Evolutionary conservation across 2,329 filamentous ascomycete species (phyloP).

Genomic region (Tolypocladium cylindrosporum): DNA sequence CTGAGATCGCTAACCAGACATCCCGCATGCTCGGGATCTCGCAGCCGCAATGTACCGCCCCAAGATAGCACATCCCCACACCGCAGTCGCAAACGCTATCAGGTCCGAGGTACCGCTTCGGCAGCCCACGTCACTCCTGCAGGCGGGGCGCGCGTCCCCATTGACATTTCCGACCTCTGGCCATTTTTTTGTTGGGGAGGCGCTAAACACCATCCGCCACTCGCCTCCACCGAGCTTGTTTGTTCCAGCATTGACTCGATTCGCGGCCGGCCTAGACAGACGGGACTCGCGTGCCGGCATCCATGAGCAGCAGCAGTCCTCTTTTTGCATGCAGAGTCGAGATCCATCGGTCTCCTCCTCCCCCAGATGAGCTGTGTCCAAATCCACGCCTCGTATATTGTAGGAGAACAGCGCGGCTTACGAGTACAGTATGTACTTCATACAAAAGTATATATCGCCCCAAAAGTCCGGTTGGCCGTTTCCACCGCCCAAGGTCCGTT

Average conservation of each 20-base stretch:
- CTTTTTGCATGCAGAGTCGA: background rate
- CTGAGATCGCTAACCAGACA: background rate
- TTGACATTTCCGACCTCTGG: background rate
- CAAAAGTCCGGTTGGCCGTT: background rate
- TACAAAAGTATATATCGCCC: background rate
- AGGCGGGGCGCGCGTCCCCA: background rate
- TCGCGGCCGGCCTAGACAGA: background rate
- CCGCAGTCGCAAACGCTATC: background rate
- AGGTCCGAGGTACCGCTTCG: background rate
- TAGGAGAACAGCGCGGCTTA: background rate
- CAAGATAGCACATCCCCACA: background rate
- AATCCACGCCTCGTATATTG: background rate
- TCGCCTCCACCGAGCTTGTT: background rate
- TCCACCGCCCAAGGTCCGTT: background rate
- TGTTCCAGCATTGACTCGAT: background rate
- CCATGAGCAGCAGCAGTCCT: background rate
- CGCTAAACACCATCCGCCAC: background rate
- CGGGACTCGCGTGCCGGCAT: background rate
- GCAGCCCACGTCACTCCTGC: background rate
- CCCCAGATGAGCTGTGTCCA: background rate
- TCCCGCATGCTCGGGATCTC: background rate
- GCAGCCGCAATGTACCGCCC: background rate
- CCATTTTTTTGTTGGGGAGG: constrained; percentile 3
- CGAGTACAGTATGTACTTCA: no score
- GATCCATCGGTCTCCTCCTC: background rate